These are phyloP conservation scores for Zygotorulaspora sp. DNA, from an alignment of 805 yeast species.

Conservation along the genomic window DNA sequence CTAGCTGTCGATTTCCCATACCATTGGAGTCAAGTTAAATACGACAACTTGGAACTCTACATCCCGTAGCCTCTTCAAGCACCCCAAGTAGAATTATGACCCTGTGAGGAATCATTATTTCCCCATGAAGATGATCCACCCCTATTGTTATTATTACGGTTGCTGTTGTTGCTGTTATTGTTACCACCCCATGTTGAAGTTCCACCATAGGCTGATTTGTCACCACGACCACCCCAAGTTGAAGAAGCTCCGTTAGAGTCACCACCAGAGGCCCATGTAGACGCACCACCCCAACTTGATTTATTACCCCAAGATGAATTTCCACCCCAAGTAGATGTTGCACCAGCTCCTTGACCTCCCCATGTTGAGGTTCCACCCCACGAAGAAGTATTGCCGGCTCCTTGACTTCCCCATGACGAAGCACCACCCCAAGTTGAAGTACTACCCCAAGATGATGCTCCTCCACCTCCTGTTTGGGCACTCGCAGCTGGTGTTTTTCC, in stretches of 20 bases:
- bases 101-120: slow-evolving; percentile 32
- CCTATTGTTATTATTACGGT: too few species aligned
- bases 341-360: slow-evolving; percentile 38
- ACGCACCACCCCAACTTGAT: slow-evolving; percentile 45
- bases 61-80: too few species aligned
- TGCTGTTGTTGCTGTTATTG: slow-evolving; percentile 7
- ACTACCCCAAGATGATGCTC: slow-evolving; percentile 36
- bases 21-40: too few species aligned
- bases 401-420: slow-evolving; percentile 38
- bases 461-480: slow-evolving; percentile 31
- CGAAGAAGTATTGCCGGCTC: slow-evolving; percentile 25
- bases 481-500: slow-evolving; percentile 42
- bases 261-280: slow-evolving; percentile 42
- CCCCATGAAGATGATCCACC: slow-evolving; percentile 45
- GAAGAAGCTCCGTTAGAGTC: slow-evolving; percentile 42
- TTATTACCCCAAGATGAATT: slow-evolving; percentile 36
- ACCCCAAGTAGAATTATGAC: slow-evolving; percentile 43
- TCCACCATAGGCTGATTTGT: slow-evolving; percentile 38
- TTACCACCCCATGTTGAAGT: slow-evolving; percentile 42
- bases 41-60: too few species aligned
- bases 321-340: slow-evolving; percentile 39
- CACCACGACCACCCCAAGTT: slow-evolving; percentile 43
- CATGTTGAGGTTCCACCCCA: slow-evolving; percentile 43
- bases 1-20: too few species aligned
- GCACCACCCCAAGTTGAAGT: slow-evolving; percentile 43